A percentile compares a stretch with the other conserved stretches of the same genome.
Conservation (phyloP, 805 yeast species). For the Kodamaea sagamina region DNA sequence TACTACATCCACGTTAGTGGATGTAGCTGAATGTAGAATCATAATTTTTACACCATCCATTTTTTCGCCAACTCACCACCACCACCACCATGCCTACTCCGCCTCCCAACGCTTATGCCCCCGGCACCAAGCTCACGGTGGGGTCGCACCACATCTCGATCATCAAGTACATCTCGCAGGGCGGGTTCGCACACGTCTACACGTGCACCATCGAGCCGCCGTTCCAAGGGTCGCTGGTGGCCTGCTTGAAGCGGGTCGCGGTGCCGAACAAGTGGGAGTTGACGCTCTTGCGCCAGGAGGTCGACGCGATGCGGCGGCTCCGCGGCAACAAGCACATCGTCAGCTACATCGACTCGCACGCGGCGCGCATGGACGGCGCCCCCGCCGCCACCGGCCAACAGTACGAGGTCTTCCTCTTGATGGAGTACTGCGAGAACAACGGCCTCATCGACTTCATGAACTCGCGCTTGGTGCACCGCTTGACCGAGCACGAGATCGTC, state of each 20-base stretch:
- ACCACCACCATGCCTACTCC: conserved; percentile 38
- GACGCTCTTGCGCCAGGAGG: conserved; percentile 86
- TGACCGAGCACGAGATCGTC: conserved; percentile 68
- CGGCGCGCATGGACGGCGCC: conserved; percentile 57
- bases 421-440: conserved; percentile 77
- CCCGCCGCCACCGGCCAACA: conserved; percentile 40
- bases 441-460: conserved; percentile 83
- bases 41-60: neutral
- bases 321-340: conserved; percentile 80
- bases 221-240: conserved; percentile 52
- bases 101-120: conserved; percentile 62
- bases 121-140: conserved; percentile 78
- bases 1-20: too few species aligned
- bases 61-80: neutral
- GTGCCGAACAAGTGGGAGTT: conserved; percentile 89
- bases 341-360: conserved; percentile 92
- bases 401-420: conserved; percentile 74
- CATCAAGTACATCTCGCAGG: conserved; percentile 75
- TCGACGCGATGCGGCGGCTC: conserved; percentile 92
- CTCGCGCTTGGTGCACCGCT: conserved; percentile 61
- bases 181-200: conserved; percentile 96
- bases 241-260: conserved; percentile 91
- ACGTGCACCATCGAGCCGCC: conserved; percentile 70
- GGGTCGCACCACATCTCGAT: conserved; percentile 79
- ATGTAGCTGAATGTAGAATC: too few species aligned